A percentile compares a stretch with the other conserved stretches of the same genome.
Conservation (phyloP, 139 green algal species). For the Micractinium sp. region DNA sequence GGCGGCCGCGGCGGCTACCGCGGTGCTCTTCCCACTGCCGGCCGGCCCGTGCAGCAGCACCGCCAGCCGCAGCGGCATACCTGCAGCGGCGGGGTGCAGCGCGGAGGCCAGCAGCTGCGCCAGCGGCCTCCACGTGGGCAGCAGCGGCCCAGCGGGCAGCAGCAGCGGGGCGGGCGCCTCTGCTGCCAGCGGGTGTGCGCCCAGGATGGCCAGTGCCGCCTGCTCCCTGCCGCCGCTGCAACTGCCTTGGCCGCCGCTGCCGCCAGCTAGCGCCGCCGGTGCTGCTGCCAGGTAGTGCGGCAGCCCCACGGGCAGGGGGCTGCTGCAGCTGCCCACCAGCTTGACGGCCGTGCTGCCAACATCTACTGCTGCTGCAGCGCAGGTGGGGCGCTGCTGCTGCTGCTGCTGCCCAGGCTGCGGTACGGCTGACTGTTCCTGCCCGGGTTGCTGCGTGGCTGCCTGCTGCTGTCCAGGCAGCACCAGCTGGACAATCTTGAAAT, state of each 20-base stretch:
- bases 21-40: slow-evolving; percentile 66
- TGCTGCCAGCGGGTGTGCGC: background rate
- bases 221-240: background rate
- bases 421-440: background rate
- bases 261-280: background rate
- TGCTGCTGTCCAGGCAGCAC: background rate
- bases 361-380: slow-evolving; percentile 24
- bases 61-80: slow-evolving; percentile 52
- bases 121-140: slow-evolving; percentile 39
- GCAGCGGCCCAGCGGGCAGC: background rate
- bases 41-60: slow-evolving; percentile 72
- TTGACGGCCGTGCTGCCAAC: slow-evolving; percentile 29
- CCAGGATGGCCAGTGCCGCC: background rate
- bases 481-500: slow-evolving; percentile 40
- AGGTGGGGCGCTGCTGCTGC: background rate
- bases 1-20: slow-evolving; percentile 65
- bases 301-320: slow-evolving; percentile 28
- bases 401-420: no score
- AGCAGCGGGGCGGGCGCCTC: background rate
- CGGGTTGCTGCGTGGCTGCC: background rate
- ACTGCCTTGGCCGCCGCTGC: background rate
- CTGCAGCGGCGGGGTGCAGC: slow-evolving; percentile 53
- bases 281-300: slow-evolving; percentile 27
- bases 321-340: slow-evolving; percentile 36
- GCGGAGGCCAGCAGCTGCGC: slow-evolving; percentile 33